Percentiles rank a stretch among this genome's conserved stretches.
These are phyloP conservation scores for Aspergillus caelatus DNA, from an alignment of 2,329 filamentous ascomycete genomes.

Conservation along the genomic window DNA sequence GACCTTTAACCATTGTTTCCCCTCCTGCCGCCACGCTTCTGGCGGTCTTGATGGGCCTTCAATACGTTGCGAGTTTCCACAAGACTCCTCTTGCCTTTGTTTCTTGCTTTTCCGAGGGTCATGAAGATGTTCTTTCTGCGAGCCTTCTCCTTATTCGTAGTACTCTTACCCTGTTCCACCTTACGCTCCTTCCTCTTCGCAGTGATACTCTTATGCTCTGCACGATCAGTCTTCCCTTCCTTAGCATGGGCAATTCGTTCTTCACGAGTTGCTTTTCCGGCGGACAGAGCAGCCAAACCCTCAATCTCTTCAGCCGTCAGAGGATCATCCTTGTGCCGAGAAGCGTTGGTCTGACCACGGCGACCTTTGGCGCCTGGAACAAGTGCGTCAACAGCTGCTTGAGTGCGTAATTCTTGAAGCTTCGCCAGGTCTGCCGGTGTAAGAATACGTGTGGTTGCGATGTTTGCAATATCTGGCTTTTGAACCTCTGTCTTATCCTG, in stretches of 20 bases:
- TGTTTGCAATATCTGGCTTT: conserved; percentile 69
- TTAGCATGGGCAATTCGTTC: conserved; percentile 82
- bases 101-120: conserved; percentile 94
- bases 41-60: conserved; percentile 77
- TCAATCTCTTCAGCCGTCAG: conserved; percentile 92
- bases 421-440: conserved; percentile 96
- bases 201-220: conserved; percentile 82
- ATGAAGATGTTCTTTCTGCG: conserved; percentile 98
- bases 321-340: conserved; percentile 79
- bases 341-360: conserved; percentile 52
- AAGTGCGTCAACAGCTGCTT: conserved; percentile 69
- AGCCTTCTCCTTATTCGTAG: conserved; percentile 95
- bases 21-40: conserved; percentile 80
- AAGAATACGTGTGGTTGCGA: conserved; percentile 91
- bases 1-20: conserved; percentile 59
- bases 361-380: conserved; percentile 49
- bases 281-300: conserved; percentile 71
- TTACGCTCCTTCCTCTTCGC: conserved; percentile 86
- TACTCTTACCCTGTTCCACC: conserved; percentile 86
- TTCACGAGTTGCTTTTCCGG: conserved; percentile 81
- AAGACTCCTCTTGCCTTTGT: conserved; percentile 92
- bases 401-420: conserved; percentile 80
- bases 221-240: conserved; percentile 76
- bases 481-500: conserved; percentile 26
- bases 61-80: conserved; percentile 80